These are phyloP conservation scores for Bonia amplexicaulis DNA, from an alignment of 176 grass and related monocot genomes.

Conservation along the genomic window DNA sequence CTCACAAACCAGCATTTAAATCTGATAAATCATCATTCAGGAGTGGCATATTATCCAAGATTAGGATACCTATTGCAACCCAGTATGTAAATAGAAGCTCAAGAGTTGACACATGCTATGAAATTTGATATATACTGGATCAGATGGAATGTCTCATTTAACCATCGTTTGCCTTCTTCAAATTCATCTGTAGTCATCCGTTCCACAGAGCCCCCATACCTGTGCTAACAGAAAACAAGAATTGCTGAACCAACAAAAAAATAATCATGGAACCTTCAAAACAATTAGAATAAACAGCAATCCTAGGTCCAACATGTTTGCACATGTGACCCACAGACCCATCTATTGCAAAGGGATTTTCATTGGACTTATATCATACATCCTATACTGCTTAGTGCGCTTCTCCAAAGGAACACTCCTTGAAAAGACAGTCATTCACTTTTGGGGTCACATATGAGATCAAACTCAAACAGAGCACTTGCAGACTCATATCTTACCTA, in stretches of 20 bases:
- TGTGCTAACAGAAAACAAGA: slow-evolving; percentile 41
- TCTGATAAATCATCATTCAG: not conserved
- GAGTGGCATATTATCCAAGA: not conserved
- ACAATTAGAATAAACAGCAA: not conserved
- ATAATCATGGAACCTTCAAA: not conserved
- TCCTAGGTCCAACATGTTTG: not conserved
- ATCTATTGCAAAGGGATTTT: not conserved
- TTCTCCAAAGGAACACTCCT: not conserved
- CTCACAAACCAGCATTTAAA: not conserved
- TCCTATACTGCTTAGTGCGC: not conserved
- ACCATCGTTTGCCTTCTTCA: slow-evolving; percentile 76
- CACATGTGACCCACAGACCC: not conserved
- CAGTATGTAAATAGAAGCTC: slow-evolving; percentile 12
- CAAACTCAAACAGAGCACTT: not conserved
- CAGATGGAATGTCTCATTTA: slow-evolving; percentile 85
- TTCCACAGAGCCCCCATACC: slow-evolving; percentile 53
- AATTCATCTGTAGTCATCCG: slow-evolving; percentile 67
- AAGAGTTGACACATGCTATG: not conserved
- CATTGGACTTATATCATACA: not conserved
- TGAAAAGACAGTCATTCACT: slow-evolving; percentile 5
- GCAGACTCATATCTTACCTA: slow-evolving; percentile 46
- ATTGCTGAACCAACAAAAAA: not conserved
- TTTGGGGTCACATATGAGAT: slow-evolving; percentile 2
- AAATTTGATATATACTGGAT: slow-evolving; percentile 54
- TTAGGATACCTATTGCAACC: not conserved